A percentile compares a stretch with the other conserved stretches of the same genome.
phyloP scores from a whole-genome alignment of 352 stramenopile genomes.

The Pythium apleroticum region DNA sequence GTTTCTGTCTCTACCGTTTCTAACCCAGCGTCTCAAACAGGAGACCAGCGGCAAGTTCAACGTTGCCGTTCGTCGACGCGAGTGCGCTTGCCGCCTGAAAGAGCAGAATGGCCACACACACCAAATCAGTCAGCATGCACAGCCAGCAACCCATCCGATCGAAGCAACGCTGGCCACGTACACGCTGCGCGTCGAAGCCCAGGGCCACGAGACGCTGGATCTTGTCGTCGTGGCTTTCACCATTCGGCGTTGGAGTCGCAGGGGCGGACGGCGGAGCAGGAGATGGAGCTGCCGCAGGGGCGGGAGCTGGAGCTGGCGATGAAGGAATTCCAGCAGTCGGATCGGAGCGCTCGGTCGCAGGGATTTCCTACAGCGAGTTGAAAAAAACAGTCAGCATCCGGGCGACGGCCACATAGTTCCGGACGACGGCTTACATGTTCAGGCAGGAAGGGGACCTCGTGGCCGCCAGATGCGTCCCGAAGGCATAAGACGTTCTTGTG shows the following conservation, averaged over 20 bases:
- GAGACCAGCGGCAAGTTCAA: constrained; percentile 78
- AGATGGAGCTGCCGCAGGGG: constrained; percentile 14
- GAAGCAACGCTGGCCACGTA: constrained; percentile 24
- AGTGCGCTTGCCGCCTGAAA: constrained; percentile 59
- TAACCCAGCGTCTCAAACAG: constrained; percentile 57
- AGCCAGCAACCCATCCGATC: constrained; percentile 8
- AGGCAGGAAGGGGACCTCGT: constrained; percentile 86
- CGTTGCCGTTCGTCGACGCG: constrained; percentile 70
- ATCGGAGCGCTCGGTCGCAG: constrained; percentile 49
- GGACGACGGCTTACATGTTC: constrained; percentile 56
- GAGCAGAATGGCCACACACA: no score
- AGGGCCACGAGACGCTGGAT: constrained; percentile 63
- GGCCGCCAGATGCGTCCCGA: constrained; percentile 54
- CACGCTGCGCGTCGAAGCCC: constrained; percentile 61
- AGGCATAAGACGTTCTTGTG: constrained; percentile 88
- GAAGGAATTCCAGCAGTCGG: constrained; percentile 13
- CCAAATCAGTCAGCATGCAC: no score
- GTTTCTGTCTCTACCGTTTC: constrained; percentile 13
- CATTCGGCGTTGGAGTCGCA: constrained; percentile 15
- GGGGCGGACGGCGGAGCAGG: constrained; percentile 19
- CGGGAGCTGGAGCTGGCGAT: constrained; percentile 17
- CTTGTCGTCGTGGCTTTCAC: constrained; percentile 43
- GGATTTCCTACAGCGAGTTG: constrained; percentile 55
- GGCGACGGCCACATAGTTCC: no score
- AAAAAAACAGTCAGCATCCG: neutral